Evolutionary conservation across 805 yeast species (phyloP).

Genomic region (Candida taoyuanica): DNA sequence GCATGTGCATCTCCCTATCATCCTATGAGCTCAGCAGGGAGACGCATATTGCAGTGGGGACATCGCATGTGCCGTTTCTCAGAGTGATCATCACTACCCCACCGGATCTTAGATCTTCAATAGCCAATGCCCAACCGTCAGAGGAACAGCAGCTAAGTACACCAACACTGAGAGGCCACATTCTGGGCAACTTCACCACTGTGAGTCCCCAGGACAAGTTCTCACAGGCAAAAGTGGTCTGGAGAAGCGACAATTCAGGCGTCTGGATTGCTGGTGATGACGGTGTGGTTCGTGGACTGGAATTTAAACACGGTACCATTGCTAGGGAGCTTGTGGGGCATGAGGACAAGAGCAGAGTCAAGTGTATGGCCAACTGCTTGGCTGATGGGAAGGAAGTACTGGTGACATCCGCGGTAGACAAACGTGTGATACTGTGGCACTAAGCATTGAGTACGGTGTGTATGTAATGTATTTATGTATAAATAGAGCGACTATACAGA

Average conservation of each 20-base stretch:
- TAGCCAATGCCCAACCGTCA: neutral
- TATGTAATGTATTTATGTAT: too few species aligned
- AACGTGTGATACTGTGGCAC: slow-evolving; percentile 31
- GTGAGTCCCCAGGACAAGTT: slow-evolving; percentile 66
- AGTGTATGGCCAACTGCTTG: slow-evolving; percentile 32
- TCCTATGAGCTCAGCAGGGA: slow-evolving; percentile 7
- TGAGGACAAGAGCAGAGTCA: slow-evolving; percentile 42
- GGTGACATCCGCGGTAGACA: slow-evolving; percentile 49
- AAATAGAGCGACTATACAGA: neutral
- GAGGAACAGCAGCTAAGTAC: slow-evolving; percentile 12
- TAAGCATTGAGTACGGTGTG: neutral
- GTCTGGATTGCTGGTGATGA: slow-evolving; percentile 70
- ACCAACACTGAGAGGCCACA: slow-evolving; percentile 28
- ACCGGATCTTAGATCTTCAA: slow-evolving; percentile 26
- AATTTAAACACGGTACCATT: slow-evolving; percentile 37
- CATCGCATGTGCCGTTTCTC: slow-evolving; percentile 78
- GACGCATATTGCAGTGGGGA: slow-evolving; percentile 52
- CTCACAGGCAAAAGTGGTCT: slow-evolving; percentile 44
- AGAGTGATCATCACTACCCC: slow-evolving; percentile 52
- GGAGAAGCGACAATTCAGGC: slow-evolving; percentile 44
- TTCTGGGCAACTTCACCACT: slow-evolving; percentile 42
- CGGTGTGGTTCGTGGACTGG: slow-evolving; percentile 58
- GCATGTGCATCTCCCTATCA: slow-evolving; percentile 39
- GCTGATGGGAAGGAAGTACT: slow-evolving; percentile 34
- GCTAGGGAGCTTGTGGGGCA: slow-evolving; percentile 30